Evolutionary conservation across 2,329 filamentous ascomycete species (phyloP).

Genomic region (Verticillium longisporum): DNA sequence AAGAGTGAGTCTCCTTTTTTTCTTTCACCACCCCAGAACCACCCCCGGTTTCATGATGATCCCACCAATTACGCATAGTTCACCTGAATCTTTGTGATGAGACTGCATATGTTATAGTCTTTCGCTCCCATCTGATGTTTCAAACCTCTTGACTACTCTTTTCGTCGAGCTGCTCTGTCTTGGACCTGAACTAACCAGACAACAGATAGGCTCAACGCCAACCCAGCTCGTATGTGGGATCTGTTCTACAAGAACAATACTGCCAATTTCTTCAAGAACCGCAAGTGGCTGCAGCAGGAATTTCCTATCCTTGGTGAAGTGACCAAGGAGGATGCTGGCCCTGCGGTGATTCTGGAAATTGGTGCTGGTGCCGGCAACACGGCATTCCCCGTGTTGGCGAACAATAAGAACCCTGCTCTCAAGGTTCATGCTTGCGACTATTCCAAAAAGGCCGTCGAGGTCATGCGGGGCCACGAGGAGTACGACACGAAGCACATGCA

Average conservation of each 20-base stretch:
- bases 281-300: slow-evolving; percentile 95
- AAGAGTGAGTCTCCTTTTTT: slow-evolving; percentile 51
- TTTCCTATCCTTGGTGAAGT: slow-evolving; percentile 82
- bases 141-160: slow-evolving; percentile 7
- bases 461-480: slow-evolving; percentile 74
- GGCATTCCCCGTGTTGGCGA: slow-evolving; percentile 80
- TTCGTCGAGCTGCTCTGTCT: neutral
- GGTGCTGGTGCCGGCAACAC: slow-evolving; percentile 96
- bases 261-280: slow-evolving; percentile 96
- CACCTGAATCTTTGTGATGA: slow-evolving; percentile 53
- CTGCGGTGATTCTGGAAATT: slow-evolving; percentile 73
- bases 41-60: slow-evolving; percentile 18
- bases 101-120: slow-evolving; percentile 50
- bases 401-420: slow-evolving; percentile 75
- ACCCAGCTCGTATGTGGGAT: slow-evolving; percentile 97
- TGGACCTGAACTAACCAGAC: slow-evolving; percentile 27
- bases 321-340: slow-evolving; percentile 62
- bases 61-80: slow-evolving; percentile 45
- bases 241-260: slow-evolving; percentile 97
- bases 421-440: slow-evolving; percentile 94
- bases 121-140: slow-evolving; percentile 67
- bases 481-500: slow-evolving; percentile 69
- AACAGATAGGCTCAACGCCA: slow-evolving; percentile 72
- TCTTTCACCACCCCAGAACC: slow-evolving; percentile 1
- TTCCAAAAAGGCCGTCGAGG: slow-evolving; percentile 87